Percentiles rank a stretch among this genome's conserved stretches.
These are phyloP conservation scores for Talaromyces sp. DNA, from an alignment of 2,329 filamentous ascomycete genomes.

Conservation along the genomic window DNA sequence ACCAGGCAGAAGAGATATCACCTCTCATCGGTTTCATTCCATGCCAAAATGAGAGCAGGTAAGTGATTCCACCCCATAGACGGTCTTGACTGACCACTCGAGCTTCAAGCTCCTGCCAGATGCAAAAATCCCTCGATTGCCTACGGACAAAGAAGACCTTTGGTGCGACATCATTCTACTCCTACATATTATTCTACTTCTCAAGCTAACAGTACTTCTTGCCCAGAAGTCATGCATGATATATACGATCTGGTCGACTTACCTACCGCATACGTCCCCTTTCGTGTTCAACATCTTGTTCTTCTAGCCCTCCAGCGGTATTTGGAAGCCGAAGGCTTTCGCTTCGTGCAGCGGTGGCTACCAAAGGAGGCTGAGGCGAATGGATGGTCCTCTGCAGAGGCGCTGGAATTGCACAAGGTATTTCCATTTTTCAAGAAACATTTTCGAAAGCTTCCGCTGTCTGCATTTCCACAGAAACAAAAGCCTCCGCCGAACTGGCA, in stretches of 20 bases:
- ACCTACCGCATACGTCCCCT: neutral
- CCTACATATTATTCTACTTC: neutral
- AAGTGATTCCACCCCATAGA: neutral
- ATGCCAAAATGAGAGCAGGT: neutral
- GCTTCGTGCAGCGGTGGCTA: neutral
- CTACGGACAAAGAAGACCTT: neutral
- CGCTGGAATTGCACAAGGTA: neutral
- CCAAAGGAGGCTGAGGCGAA: neutral
- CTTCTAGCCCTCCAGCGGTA: neutral
- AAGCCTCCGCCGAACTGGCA: neutral
- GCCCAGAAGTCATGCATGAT: neutral
- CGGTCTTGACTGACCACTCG: neutral
- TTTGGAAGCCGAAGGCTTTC: neutral
- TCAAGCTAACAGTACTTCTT: neutral
- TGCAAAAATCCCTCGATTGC: neutral
- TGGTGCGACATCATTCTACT: neutral
- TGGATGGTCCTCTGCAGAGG: neutral
- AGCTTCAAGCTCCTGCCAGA: neutral
- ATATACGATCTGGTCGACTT: neutral
- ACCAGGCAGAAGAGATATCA: neutral
- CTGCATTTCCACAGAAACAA: neutral
- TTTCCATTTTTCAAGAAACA: neutral
- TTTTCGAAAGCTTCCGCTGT: neutral
- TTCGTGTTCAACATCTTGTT: neutral
- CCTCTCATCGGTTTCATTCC: neutral